Evolutionary conservation across 2,329 filamentous ascomycete genomes (phyloP).

Genomic region (Colletotrichum cereale): DNA sequence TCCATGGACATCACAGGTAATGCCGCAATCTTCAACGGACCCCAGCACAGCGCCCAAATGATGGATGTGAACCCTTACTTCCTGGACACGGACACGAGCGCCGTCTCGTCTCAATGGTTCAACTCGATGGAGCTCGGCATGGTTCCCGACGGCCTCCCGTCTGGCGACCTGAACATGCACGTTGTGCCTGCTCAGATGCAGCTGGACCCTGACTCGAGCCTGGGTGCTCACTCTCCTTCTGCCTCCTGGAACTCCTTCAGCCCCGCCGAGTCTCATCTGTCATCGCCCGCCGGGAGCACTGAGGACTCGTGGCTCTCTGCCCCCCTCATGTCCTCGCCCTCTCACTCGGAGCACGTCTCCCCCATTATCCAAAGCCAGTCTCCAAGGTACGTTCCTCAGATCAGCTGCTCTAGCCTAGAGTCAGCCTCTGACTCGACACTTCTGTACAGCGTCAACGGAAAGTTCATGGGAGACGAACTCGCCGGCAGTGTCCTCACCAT

Average conservation of each 20-base stretch:
- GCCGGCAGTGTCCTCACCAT: conserved; percentile 44
- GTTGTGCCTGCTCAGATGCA: conserved; percentile 69
- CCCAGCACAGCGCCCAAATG: conserved; percentile 53
- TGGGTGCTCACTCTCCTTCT: conserved; percentile 63
- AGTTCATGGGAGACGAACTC: conserved; percentile 45
- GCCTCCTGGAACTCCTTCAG: conserved; percentile 57
- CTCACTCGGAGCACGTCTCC: conserved; percentile 62
- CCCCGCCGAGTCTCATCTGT: conserved; percentile 42
- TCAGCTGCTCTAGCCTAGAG: conserved; percentile 39
- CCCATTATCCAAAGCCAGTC: conserved; percentile 64
- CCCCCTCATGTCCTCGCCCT: conserved; percentile 56
- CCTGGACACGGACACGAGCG: conserved; percentile 62
- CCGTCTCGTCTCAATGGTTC: conserved; percentile 63
- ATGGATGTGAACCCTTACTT: conserved; percentile 65
- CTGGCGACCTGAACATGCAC: conserved; percentile 62
- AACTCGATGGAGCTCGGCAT: conserved; percentile 61
- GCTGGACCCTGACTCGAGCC: conserved; percentile 63
- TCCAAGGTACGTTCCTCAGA: conserved; percentile 62
- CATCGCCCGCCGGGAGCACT: conserved; percentile 37
- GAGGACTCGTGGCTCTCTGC: conserved; percentile 47
- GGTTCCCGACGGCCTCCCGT: conserved; percentile 57
- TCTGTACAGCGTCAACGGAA: conserved; percentile 53
- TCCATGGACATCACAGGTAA: conserved; percentile 67
- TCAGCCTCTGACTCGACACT: conserved; percentile 49
- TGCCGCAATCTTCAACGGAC: conserved; percentile 57